A percentile compares a stretch with the other conserved stretches of the same genome.
phyloP scores from a whole-genome alignment of 768 basidiomycete species.

The Collybiopsis luxurians region DNA sequence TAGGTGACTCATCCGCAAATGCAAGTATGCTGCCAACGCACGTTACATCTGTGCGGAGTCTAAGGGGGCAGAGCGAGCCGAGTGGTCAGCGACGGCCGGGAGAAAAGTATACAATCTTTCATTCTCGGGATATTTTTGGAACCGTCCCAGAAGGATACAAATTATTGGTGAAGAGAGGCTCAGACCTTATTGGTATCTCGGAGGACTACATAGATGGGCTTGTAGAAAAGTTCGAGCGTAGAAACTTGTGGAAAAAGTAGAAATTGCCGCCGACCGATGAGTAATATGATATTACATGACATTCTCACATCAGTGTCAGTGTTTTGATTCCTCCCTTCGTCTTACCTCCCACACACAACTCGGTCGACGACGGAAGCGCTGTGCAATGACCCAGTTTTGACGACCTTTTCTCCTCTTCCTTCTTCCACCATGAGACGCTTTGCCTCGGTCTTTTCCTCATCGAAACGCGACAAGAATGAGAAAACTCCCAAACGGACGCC shows the following conservation, averaged over 20 bases:
- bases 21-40: too few relatives aligned
- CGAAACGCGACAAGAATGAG: conserved; percentile 35
- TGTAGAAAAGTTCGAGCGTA: conserved; percentile 65
- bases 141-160: conserved; percentile 48
- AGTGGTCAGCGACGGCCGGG: conserved; percentile 42
- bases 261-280: not conserved
- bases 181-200: conserved; percentile 53
- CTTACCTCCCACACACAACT: not conserved
- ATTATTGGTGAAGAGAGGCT: conserved; percentile 48
- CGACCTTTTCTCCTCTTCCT: not conserved
- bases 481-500: conserved; percentile 29
- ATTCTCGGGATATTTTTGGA: conserved; percentile 66
- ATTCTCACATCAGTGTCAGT: not conserved
- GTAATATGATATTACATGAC: not conserved
- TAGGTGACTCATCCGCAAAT: not conserved
- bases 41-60: too few relatives aligned
- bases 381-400: conserved; percentile 3
- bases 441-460: conserved; percentile 51
- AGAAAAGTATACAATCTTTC: conserved; percentile 60
- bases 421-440: conserved; percentile 56
- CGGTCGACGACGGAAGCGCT: not conserved
- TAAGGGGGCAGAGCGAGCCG: not conserved
- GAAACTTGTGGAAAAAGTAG: conserved; percentile 23
- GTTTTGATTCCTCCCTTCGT: too few relatives aligned
- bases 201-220: conserved; percentile 50